Percentiles rank a stretch among this genome's conserved stretches.
phyloP scores from a whole-genome alignment of 192 early-diverging fungal genomes.

The Entomortierella lignicola region DNA sequence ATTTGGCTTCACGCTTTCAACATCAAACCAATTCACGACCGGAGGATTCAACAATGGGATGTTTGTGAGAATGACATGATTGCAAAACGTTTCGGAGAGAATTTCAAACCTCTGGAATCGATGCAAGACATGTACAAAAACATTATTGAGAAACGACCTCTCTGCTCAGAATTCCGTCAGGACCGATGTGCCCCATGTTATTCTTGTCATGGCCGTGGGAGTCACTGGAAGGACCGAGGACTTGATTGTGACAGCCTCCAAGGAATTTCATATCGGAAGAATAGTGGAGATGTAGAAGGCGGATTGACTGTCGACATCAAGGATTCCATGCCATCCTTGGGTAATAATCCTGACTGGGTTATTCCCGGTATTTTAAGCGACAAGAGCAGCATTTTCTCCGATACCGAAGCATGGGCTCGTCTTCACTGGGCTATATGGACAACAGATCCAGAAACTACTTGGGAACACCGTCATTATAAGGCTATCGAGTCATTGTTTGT shows the following conservation, averaged over 20 bases:
- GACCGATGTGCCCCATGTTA: slow-evolving; percentile 64
- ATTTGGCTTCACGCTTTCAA: slow-evolving; percentile 71
- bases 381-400: slow-evolving; percentile 63
- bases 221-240: slow-evolving; percentile 66
- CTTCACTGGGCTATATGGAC: slow-evolving; percentile 72
- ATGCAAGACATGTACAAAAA: slow-evolving; percentile 70
- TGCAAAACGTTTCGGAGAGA: slow-evolving; percentile 67
- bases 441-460: slow-evolving; percentile 59
- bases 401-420: slow-evolving; percentile 62
- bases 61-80: slow-evolving; percentile 74
- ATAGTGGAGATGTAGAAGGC: slow-evolving; percentile 4
- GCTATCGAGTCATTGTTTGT: slow-evolving; percentile 67
- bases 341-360: slow-evolving; percentile 64
- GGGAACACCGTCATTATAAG: slow-evolving; percentile 63
- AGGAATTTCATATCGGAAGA: slow-evolving; percentile 59
- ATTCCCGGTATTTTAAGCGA: slow-evolving; percentile 58
- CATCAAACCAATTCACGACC: slow-evolving; percentile 66
- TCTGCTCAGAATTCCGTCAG: slow-evolving; percentile 64
- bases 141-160: slow-evolving; percentile 48
- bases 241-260: slow-evolving; percentile 64
- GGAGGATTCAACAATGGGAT: slow-evolving; percentile 69
- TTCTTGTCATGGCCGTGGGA: slow-evolving; percentile 61
- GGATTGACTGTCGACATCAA: slow-evolving; percentile 26
- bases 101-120: slow-evolving; percentile 48
- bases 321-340: slow-evolving; percentile 34